Base-by-base conservation (phyloP, 768 basidiomycete species). In the Lepiota brunneoincarnata region DNA sequence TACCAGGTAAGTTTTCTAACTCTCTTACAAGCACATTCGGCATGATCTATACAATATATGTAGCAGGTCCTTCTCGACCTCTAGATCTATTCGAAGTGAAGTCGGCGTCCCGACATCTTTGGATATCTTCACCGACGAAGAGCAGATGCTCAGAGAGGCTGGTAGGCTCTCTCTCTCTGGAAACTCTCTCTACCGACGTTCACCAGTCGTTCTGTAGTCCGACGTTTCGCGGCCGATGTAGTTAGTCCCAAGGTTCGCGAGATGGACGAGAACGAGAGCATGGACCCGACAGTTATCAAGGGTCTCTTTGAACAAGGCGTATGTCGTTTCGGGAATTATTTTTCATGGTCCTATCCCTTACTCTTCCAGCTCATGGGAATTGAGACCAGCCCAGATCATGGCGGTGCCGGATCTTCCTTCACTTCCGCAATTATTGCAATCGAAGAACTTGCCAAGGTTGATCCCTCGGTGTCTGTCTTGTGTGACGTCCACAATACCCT, bases 401-500 rank as follows among this genome's bases (percentile, higher is more conserved):
- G 89, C 3, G 97, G 97, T 34, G 79, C 95, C 3, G 95, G 89
- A 63, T 87, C 83, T 26, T 93, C 92, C 2, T 99, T 99, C 71
- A 97, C 89, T 0, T 86, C 92, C 1, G 95, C 97, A 17, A 92
- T 99, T 62, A 93, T 99, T 61, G 91, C 87, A 18, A 94, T 99
- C 41, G 97, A 99, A 63, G 97, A 99, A 67, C 87, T 99, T 24
- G 96, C 97, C 31, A 94, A 91, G 64, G 77, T 98, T 35, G 97
- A 99, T 68, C 93, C 97, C 0, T 91, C 91, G 2, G 96, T 99
- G 14, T 97, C 95, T 3, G 97, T 98, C 23, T 73, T 96, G 68
- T 95, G 92, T 60, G 97, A 99, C 65, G 97, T 99, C 3, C 97
- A 99, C 78, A 98, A 98, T 69, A 99, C 97, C 11, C 84, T 99